Base-by-base conservation (phyloP, 805 yeast species). In the Millerago galiae region DNA sequence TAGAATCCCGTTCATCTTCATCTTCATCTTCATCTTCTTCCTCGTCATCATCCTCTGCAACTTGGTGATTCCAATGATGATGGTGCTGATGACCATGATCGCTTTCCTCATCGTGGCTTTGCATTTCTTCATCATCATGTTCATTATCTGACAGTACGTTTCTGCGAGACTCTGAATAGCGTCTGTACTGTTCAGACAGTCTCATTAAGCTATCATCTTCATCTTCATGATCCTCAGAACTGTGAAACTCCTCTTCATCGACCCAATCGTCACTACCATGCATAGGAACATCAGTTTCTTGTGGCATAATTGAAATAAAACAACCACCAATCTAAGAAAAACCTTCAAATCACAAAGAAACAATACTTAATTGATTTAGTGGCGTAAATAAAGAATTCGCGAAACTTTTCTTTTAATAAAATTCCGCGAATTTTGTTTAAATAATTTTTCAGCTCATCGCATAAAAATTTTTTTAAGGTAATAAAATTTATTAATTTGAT, bases 101-200 rank as follows among this genome's bases (percentile, higher is more conserved):
- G 32, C 48, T 55, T 32, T 61, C 59, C 2, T 49, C 56, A 9
- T 42, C 31, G 24, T 40, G 32, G 18, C 27, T 21, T 8, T 24
- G 27, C 34, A 30, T 37, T 2, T 13, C 14, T 12, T 33, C 37
- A 16, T 33, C 36, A 5, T 33, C 17, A 9, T 45, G 60, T 5
- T 53, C 63, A 11, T 52, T 58, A 10, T 56, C 61, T 3, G 50
- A 59, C 5, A 39, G 48, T 4, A 31, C 27, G 13, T 32, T 31
- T 26, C 45, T 40, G 15, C 47, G 43, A 10, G 57, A 51, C 38
- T 57, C 60, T 2, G 67, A 62, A 43, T 52, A 58, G 13, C 65
- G 48, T 44, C 67, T 53, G 41, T 63, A 63, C 32, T 69, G 71
- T 13, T 66, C 70, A 8, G 74, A 62, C 35, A 74, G 52, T 34